phyloP scores from a whole-genome alignment of 23 red algal species.

The Agarophyton chilense region DNA sequence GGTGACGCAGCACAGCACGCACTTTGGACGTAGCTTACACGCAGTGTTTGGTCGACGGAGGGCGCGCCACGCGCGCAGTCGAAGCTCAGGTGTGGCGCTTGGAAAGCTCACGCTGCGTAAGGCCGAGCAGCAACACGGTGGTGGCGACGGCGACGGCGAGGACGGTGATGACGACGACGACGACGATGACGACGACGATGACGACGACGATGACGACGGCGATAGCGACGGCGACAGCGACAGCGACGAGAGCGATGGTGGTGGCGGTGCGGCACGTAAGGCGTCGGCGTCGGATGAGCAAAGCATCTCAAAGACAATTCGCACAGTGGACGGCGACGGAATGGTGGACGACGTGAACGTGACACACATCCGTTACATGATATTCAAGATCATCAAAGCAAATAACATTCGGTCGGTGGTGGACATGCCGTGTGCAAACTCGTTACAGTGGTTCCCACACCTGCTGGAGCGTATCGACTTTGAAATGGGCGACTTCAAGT shows the following conservation, averaged over 20 bases:
- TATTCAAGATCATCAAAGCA: constrained; percentile 65
- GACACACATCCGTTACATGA: constrained; percentile 72
- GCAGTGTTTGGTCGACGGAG: too few relatives aligned
- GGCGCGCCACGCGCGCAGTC: too few relatives aligned
- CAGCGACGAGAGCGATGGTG: neutral
- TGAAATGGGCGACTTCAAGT: constrained; percentile 72
- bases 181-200: too few relatives aligned
- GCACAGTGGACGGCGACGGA: neutral
- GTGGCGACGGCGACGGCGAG: too few relatives aligned
- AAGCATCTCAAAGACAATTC: constrained; percentile 22
- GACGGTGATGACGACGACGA: too few relatives aligned
- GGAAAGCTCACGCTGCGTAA: neutral
- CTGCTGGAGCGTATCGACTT: constrained; percentile 74
- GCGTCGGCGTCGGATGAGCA: neutral
- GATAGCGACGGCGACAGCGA: neutral
- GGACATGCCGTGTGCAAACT: constrained; percentile 72
- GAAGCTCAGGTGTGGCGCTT: neutral
- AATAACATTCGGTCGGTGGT: constrained; percentile 59
- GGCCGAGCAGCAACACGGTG: too few relatives aligned
- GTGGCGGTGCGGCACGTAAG: neutral
- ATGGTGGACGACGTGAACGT: constrained; percentile 38
- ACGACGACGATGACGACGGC: neutral
- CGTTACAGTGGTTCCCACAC: constrained; percentile 60
- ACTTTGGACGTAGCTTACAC: too few relatives aligned
- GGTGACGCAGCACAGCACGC: too few relatives aligned